These are phyloP conservation scores for Onygena corvina DNA, from an alignment of 2,329 filamentous ascomycete species.

Conservation along the genomic window DNA sequence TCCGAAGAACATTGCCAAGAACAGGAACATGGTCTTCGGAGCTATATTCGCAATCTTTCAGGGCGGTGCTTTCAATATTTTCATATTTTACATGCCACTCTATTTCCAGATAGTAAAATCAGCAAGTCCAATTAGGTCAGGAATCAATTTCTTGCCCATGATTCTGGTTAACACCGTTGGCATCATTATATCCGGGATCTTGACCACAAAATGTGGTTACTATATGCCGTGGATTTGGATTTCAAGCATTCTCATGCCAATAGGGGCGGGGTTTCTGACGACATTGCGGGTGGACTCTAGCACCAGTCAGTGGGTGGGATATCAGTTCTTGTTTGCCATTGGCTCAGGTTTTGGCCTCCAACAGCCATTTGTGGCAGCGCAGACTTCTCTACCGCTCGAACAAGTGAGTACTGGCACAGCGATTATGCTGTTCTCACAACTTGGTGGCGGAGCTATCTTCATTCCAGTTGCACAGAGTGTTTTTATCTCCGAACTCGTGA, in stretches of 20 bases:
- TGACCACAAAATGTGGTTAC: slow-evolving; percentile 24
- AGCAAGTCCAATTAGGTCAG: slow-evolving; percentile 19
- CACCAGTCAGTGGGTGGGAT: slow-evolving; percentile 21
- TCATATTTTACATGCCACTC: slow-evolving; percentile 25
- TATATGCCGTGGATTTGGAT: slow-evolving; percentile 28
- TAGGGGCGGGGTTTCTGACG: slow-evolving; percentile 27
- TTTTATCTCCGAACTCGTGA: slow-evolving; percentile 38
- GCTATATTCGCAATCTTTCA: slow-evolving; percentile 18
- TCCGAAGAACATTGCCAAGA: slow-evolving; percentile 24
- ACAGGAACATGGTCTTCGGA: slow-evolving; percentile 22
- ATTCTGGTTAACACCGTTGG: slow-evolving; percentile 18
- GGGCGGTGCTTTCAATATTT: slow-evolving; percentile 18
- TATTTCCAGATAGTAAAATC: slow-evolving; percentile 30
- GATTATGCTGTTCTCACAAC: slow-evolving; percentile 29
- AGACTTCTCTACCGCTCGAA: slow-evolving; percentile 19
- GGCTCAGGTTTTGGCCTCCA: slow-evolving; percentile 26
- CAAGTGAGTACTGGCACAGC: slow-evolving; percentile 23
- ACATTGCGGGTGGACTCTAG: slow-evolving; percentile 19
- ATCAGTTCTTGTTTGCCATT: slow-evolving; percentile 20
- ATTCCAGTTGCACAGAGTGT: slow-evolving; percentile 43
- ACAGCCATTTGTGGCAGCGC: slow-evolving; percentile 20
- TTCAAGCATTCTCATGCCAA: slow-evolving; percentile 23
- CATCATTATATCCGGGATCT: slow-evolving; percentile 25
- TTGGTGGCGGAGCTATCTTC: slow-evolving; percentile 36
- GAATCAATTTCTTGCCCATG: slow-evolving; percentile 22